Evolutionary conservation across 2,329 filamentous ascomycete genomes (phyloP).

Genomic region (Malbranchea cinnamomea): DNA sequence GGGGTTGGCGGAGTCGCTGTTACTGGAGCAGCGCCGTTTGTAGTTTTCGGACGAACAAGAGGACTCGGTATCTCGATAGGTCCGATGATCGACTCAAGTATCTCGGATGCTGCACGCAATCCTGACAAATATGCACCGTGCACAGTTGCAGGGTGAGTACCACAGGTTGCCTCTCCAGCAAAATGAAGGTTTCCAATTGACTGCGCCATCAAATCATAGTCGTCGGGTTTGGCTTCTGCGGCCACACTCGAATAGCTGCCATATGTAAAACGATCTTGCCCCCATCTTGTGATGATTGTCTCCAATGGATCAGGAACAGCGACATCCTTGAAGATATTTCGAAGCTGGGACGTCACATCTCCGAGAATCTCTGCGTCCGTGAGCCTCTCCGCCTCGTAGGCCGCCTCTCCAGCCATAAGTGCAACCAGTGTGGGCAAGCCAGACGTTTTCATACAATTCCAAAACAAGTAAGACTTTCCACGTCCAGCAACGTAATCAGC

Average conservation of each 20-base stretch:
- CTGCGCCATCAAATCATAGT: slow-evolving; percentile 84
- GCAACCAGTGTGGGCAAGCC: slow-evolving; percentile 79
- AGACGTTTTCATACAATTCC: slow-evolving; percentile 83
- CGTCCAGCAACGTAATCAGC: slow-evolving; percentile 63
- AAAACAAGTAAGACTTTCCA: slow-evolving; percentile 95
- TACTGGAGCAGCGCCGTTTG: slow-evolving; percentile 11
- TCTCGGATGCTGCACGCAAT: slow-evolving; percentile 72
- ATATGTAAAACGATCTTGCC: slow-evolving; percentile 73
- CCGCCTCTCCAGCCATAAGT: slow-evolving; percentile 90
- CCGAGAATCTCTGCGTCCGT: slow-evolving; percentile 60
- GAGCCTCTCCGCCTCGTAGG: slow-evolving; percentile 68
- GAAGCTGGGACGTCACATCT: slow-evolving; percentile 67
- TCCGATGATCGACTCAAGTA: slow-evolving; percentile 66
- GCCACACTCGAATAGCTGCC: slow-evolving; percentile 94
- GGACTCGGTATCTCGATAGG: slow-evolving; percentile 64
- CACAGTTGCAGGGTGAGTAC: slow-evolving; percentile 89
- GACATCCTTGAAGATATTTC: slow-evolving; percentile 51
- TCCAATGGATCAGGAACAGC: slow-evolving; percentile 66
- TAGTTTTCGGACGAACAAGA: slow-evolving; percentile 52
- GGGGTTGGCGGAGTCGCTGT: slow-evolving; percentile 13
- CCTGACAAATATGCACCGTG: slow-evolving; percentile 94
- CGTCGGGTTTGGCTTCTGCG: slow-evolving; percentile 62
- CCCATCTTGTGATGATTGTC: slow-evolving; percentile 84
- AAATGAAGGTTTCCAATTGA: slow-evolving; percentile 81
- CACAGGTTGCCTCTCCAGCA: slow-evolving; percentile 90